Percentiles rank a stretch among this genome's conserved stretches.
phyloP scores from a whole-genome alignment of 192 early-diverging fungal genomes.

The Podila epigama region DNA sequence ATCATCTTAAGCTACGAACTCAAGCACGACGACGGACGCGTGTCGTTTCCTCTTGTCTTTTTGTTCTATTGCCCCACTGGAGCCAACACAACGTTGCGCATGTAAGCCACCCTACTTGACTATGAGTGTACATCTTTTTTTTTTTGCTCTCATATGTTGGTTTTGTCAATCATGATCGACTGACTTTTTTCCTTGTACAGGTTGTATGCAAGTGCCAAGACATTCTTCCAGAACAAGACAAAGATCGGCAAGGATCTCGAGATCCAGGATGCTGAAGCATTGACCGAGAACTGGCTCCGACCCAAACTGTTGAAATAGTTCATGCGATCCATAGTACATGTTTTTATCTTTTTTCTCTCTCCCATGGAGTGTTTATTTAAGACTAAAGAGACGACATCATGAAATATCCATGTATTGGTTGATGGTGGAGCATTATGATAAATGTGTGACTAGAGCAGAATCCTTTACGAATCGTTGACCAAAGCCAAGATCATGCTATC shows the following conservation, averaged over 20 bases:
- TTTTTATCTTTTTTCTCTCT: too few species aligned
- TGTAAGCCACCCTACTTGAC: slow-evolving; percentile 48
- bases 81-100: slow-evolving; percentile 52
- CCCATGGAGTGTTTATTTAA: too few species aligned
- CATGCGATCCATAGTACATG: too few species aligned
- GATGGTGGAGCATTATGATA: too few species aligned
- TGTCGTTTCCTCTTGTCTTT: slow-evolving; percentile 78
- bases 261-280: slow-evolving; percentile 68
- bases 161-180: neutral
- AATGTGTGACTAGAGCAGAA: too few species aligned
- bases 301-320: slow-evolving; percentile 53
- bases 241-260: slow-evolving; percentile 77
- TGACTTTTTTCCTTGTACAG: neutral
- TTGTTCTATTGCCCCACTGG: slow-evolving; percentile 67
- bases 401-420: too few species aligned
- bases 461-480: slow-evolving; percentile 37
- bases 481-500: slow-evolving; percentile 45
- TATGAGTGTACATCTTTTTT: too few species aligned
- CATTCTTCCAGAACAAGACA: slow-evolving; percentile 63
- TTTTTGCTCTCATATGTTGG: neutral
- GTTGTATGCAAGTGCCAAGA: slow-evolving; percentile 72
- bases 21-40: slow-evolving; percentile 68
- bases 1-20: slow-evolving; percentile 65
- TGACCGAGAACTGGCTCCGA: slow-evolving; percentile 75
- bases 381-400: too few species aligned